phyloP scores from a whole-genome alignment of 139 green algal genomes.

The Dunaliella primolecta region DNA sequence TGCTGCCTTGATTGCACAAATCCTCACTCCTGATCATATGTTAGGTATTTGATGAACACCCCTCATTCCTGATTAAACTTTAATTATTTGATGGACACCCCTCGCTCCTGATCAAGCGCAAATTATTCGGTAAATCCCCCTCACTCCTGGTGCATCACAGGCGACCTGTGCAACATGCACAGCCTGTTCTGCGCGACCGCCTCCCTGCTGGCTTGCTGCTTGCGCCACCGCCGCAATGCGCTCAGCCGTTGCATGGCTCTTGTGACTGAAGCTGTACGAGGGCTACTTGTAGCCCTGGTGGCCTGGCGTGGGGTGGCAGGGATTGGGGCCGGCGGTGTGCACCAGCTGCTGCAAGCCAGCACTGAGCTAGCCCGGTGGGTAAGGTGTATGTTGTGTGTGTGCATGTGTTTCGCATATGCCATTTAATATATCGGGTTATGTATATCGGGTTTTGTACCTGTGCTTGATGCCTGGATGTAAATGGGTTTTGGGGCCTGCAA shows the following conservation, averaged over 20 bases:
- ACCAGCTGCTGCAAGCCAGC: not conserved
- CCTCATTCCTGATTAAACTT: no score
- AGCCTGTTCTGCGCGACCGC: not conserved
- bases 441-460: no score
- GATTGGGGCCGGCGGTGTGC: not conserved
- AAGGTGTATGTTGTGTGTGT: not conserved
- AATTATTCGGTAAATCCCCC: no score
- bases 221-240: slow-evolving; percentile 7
- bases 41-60: no score
- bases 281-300: slow-evolving; percentile 5
- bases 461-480: not conserved
- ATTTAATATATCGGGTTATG: no score
- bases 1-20: no score
- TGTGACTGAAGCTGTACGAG: not conserved
- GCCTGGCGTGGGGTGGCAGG: not conserved
- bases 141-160: no score
- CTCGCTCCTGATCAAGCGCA: no score
- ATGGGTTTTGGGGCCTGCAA: no score
- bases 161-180: not conserved
- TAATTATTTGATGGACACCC: no score
- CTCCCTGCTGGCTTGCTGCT: not conserved
- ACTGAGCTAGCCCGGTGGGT: not conserved
- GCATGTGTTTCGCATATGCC: not conserved
- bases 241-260: not conserved
- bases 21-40: no score